Percentiles rank a stretch among this genome's conserved stretches.
phyloP scores from a whole-genome alignment of 108 stramenopile genomes.

The Pseudonitzschia pungens region DNA sequence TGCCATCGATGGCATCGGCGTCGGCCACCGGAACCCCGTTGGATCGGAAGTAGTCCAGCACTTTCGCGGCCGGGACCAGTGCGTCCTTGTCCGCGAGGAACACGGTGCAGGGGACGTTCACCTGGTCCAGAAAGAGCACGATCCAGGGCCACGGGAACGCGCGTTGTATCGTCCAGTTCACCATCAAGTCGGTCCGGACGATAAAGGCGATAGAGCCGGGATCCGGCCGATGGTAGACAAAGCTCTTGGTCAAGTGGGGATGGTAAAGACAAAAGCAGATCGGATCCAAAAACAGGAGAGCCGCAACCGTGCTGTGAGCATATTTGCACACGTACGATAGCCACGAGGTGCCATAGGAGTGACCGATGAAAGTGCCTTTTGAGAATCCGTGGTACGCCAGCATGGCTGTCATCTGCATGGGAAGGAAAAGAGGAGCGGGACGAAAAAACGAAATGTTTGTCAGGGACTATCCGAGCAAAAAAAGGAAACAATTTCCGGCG shows the following conservation, averaged over 20 bases:
- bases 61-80: slow-evolving; percentile 70
- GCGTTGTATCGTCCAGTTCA: slow-evolving; percentile 80
- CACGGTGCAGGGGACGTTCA: slow-evolving; percentile 67
- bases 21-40: slow-evolving; percentile 60
- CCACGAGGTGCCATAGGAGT: slow-evolving; percentile 87
- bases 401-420: slow-evolving; percentile 66
- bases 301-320: slow-evolving; percentile 66
- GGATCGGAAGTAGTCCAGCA: slow-evolving; percentile 59
- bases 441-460: not conserved
- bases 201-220: slow-evolving; percentile 74
- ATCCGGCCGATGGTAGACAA: slow-evolving; percentile 80
- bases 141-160: slow-evolving; percentile 87
- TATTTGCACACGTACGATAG: slow-evolving; percentile 82
- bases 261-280: slow-evolving; percentile 84
- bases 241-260: slow-evolving; percentile 71
- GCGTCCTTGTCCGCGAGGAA: slow-evolving; percentile 79
- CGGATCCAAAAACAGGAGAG: slow-evolving; percentile 80
- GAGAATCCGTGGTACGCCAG: slow-evolving; percentile 72
- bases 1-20: slow-evolving; percentile 29
- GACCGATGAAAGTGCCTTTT: slow-evolving; percentile 71
- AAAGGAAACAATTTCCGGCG: not conserved
- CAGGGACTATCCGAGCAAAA: not conserved
- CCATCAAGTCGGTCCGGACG: slow-evolving; percentile 80
- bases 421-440: not conserved
- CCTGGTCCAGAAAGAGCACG: slow-evolving; percentile 71